Conservation (phyloP, 164 flowering plant genomes). For the Vitis amurensis region DNA sequence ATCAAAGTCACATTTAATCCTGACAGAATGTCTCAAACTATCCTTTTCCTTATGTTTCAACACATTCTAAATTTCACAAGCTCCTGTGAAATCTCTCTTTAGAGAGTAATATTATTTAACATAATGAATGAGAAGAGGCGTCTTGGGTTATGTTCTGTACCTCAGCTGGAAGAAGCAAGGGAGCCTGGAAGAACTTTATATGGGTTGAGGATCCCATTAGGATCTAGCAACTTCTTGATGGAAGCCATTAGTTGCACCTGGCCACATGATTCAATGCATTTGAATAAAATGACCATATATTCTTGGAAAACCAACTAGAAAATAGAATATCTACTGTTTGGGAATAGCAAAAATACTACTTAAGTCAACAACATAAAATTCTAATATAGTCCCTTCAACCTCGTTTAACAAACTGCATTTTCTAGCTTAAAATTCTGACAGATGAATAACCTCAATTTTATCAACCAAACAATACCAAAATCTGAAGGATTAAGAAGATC, state of each 20-base stretch:
- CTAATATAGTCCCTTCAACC: background rate
- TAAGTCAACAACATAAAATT: background rate
- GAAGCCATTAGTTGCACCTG: constrained; percentile 90
- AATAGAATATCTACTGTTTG: background rate
- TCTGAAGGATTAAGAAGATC: too few relatives aligned
- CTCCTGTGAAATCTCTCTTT: background rate
- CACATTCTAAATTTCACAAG: background rate
- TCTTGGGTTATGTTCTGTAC: background rate
- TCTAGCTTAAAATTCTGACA: background rate
- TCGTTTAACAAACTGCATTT: too few relatives aligned
- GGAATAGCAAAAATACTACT: background rate
- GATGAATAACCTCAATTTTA: background rate
- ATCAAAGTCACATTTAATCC: background rate
- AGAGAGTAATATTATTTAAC: background rate
- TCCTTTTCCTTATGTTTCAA: background rate
- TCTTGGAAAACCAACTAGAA: background rate
- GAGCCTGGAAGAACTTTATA: constrained; percentile 87
- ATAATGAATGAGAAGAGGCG: background rate
- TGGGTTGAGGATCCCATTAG: constrained; percentile 82
- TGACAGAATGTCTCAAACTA: background rate
- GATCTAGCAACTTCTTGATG: constrained; percentile 80
- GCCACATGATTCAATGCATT: constrained; percentile 3
- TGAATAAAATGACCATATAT: background rate
- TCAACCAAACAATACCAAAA: background rate
- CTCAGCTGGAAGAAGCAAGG: constrained; percentile 25